Base-by-base conservation (phyloP, 2,329 filamentous ascomycete genomes). In the Cladosporium oxysporum region DNA sequence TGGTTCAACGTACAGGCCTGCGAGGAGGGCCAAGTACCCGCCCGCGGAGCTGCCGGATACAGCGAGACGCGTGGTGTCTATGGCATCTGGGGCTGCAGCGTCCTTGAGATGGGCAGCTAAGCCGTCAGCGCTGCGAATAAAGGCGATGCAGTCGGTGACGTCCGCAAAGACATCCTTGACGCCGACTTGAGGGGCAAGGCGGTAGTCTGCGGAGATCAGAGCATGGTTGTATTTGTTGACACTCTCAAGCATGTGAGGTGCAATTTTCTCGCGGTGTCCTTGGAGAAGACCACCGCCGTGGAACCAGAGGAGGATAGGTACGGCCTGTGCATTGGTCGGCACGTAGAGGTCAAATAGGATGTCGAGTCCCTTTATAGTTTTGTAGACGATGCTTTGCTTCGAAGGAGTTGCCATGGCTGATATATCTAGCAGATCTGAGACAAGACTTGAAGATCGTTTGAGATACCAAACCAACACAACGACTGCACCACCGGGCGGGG, bases 141-240 rank as follows among this genome's bases (percentile, higher is more conserved):
- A 76, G 21, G 66, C 62, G 58, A 75, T 66, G 65, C 72, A 71
- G 64, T 74, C 73, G 28, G 66, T 62, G 29, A 76, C 71, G 47
- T 76, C 74, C 55, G 71, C 70, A 49, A 71, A 68, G 58, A 76
- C 72, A 37, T 76, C 71, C 64, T 70, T 64, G 14, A 77, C 65
- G 66, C 69, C 69, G 41, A 73, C 68, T 67, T 77, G 73, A 57
- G 75, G 74, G 21, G 74, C 74, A 8, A 76, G 68, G 23, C 74
- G 72, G 59, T 76, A 76, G 67, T 76, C 74, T 53, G 74, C 73
- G 1, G 72, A 72, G n/a, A 75, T 66, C 58, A 74, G 55, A 28
- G 72, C 72, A 26, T 72, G 49, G 28, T 71, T 68, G 66, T 75
- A 69, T 23, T 69, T 69, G 5, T 64, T n/a, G 16, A 72, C 65